A percentile compares a stretch with the other conserved stretches of the same genome.
Conservation (phyloP, 257 asterid genomes). For the Fraxinus americana region DNA sequence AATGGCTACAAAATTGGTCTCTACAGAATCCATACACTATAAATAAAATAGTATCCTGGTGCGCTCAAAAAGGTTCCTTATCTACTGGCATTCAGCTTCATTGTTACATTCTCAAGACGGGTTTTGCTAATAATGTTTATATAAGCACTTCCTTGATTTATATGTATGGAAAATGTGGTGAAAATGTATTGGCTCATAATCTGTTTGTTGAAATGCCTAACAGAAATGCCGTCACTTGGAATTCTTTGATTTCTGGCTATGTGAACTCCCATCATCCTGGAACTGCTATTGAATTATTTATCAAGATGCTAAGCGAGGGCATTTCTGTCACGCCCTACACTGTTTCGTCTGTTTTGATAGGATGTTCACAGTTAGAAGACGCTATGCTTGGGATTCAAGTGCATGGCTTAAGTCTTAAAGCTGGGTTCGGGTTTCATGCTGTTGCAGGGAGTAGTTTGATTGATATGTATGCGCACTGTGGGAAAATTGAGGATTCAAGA, state of each 20-base stretch:
- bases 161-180: constrained; percentile 48
- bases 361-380: constrained; percentile 49
- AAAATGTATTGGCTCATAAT: constrained; percentile 29
- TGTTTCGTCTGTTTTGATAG: constrained; percentile 50
- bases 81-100: constrained; percentile 51
- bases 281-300: constrained; percentile 37
- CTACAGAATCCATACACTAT: constrained; percentile 32
- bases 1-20: constrained; percentile 31
- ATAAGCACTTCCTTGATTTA: constrained; percentile 51
- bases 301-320: constrained; percentile 46
- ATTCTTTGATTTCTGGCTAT: constrained; percentile 54
- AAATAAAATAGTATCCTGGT: constrained; percentile 47
- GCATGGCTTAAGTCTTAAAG: constrained; percentile 54
- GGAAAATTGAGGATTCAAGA: constrained; percentile 41
- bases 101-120: constrained; percentile 44
- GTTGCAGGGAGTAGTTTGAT: constrained; percentile 66
- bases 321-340: constrained; percentile 39
- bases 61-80: constrained; percentile 36
- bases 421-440: constrained; percentile 43
- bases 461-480: constrained; percentile 59
- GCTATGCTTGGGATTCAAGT: constrained; percentile 54
- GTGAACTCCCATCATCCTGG: constrained; percentile 35
- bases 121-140: constrained; percentile 48
- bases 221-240: constrained; percentile 52
- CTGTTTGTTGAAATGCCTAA: constrained; percentile 63